Evolutionary conservation across 352 stramenopile species (phyloP).

Genomic region (Globisporangium solare): DNA sequence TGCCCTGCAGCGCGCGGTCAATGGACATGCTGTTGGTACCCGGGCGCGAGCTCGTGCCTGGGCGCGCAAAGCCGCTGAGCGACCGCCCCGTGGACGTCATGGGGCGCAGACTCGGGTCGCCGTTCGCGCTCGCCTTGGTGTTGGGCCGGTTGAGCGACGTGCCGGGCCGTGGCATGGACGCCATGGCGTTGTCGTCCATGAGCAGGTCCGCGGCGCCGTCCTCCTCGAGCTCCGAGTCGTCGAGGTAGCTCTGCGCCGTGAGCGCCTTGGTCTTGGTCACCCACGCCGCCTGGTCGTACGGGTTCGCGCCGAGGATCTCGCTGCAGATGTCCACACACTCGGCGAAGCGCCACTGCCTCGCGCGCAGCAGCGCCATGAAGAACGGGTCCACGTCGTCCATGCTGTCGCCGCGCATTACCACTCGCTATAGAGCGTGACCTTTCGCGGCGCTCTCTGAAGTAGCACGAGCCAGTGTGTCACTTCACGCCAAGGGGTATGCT

Average conservation of each 20-base stretch:
- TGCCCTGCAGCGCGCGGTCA: slow-evolving; percentile 70
- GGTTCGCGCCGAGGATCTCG: slow-evolving; percentile 78
- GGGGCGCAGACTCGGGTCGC: slow-evolving; percentile 72
- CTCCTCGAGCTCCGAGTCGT: slow-evolving; percentile 92
- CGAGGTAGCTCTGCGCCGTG: slow-evolving; percentile 86
- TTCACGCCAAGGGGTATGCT: neutral
- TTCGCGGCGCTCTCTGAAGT: slow-evolving; percentile 7
- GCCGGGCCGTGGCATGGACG: slow-evolving; percentile 78
- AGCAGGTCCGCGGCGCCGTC: slow-evolving; percentile 88
- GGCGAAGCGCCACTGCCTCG: slow-evolving; percentile 68
- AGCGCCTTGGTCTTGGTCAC: slow-evolving; percentile 89
- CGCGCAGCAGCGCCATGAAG: slow-evolving; percentile 79
- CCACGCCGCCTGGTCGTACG: slow-evolving; percentile 88
- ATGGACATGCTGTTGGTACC: slow-evolving; percentile 70
- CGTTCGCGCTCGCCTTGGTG: slow-evolving; percentile 31
- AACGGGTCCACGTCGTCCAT: slow-evolving; percentile 85
- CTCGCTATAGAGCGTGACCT: slow-evolving; percentile 11
- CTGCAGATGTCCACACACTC: slow-evolving; percentile 84
- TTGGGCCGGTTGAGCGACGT: slow-evolving; percentile 89
- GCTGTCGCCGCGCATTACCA: too few relatives aligned
- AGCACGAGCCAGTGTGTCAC: too few relatives aligned
- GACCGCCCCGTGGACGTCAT: slow-evolving; percentile 83
- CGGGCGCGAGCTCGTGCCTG: slow-evolving; percentile 67
- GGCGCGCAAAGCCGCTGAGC: slow-evolving; percentile 84
- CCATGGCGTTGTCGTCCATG: slow-evolving; percentile 92